Evolutionary conservation across 345 rosid genomes (phyloP).

Genomic region (Rhizophora apiculata): DNA sequence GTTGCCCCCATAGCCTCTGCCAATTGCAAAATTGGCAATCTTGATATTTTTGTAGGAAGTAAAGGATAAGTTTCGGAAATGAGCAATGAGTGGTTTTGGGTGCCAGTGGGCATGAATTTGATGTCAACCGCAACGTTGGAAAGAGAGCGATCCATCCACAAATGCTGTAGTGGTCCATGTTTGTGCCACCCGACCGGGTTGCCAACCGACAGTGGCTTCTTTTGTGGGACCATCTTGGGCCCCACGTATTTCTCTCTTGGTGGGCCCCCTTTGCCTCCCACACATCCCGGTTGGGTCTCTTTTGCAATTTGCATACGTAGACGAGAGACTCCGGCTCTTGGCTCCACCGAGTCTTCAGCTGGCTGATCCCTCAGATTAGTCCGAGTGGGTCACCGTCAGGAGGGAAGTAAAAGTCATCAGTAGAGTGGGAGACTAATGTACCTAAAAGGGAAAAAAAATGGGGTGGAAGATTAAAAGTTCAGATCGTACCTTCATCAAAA

Average conservation of each 20-base stretch:
- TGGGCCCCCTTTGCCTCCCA: constrained; percentile 31
- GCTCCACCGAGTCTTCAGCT: neutral
- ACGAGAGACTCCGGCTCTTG: neutral
- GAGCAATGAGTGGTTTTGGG: constrained; percentile 8
- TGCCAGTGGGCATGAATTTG: constrained; percentile 29
- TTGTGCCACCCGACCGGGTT: constrained; percentile 64
- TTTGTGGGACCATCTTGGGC: constrained; percentile 12
- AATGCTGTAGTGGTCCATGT: constrained; percentile 37
- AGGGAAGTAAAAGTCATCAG: too few relatives aligned
- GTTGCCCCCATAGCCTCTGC: constrained; percentile 14
- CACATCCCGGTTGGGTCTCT: neutral
- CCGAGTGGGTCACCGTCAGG: too few relatives aligned
- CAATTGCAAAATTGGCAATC: constrained; percentile 14
- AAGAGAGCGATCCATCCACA: constrained; percentile 14
- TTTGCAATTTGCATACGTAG: constrained; percentile 3
- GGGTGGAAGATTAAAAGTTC: too few relatives aligned
- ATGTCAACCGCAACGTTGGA: constrained; percentile 41
- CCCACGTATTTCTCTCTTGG: neutral
- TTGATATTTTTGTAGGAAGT: constrained; percentile 18
- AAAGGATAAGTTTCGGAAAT: constrained; percentile 12
- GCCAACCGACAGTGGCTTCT: constrained; percentile 61
- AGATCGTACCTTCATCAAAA: too few relatives aligned
- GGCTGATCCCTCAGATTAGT: neutral
- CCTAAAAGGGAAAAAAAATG: too few relatives aligned
- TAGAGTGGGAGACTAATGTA: too few relatives aligned